Conservation (phyloP, 1,139 yeast genomes). For the Yamadazyma taylorii region DNA sequence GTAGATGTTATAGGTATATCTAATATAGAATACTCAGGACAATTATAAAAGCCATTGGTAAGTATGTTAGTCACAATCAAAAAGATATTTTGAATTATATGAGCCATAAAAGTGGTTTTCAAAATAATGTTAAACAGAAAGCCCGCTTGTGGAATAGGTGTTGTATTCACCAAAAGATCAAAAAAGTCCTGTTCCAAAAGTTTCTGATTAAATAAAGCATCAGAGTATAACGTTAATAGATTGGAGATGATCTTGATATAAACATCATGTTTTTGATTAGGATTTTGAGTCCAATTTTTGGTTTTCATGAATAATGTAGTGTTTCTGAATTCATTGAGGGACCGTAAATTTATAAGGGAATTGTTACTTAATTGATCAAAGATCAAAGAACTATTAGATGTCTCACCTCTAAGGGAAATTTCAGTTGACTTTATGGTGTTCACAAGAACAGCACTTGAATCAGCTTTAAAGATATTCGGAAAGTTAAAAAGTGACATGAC, state of each 20-base stretch:
- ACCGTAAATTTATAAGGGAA: constrained; percentile 56
- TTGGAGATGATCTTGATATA: constrained; percentile 37
- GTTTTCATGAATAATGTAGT: constrained; percentile 35
- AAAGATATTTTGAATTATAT: constrained; percentile 33
- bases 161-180: constrained; percentile 47
- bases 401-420: constrained; percentile 61
- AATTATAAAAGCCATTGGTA: constrained; percentile 23
- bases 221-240: constrained; percentile 26
- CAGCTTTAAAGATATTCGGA: constrained; percentile 41
- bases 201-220: constrained; percentile 26
- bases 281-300: constrained; percentile 28
- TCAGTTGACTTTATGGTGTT: constrained; percentile 66
- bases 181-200: constrained; percentile 53
- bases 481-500: constrained; percentile 38
- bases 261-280: constrained; percentile 28
- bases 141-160: constrained; percentile 43
- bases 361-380: constrained; percentile 63
- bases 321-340: constrained; percentile 46
- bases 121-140: constrained; percentile 42
- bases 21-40: constrained; percentile 24
- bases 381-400: constrained; percentile 39
- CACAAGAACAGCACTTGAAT: constrained; percentile 39
- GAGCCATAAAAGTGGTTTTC: constrained; percentile 41
- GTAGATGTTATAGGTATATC: constrained; percentile 36
- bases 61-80: constrained; percentile 26